A percentile compares a stretch with the other conserved stretches of the same genome.
Evolutionary conservation across 768 basidiomycete genomes (phyloP).

Genomic region (Phylloporus sp.): DNA sequence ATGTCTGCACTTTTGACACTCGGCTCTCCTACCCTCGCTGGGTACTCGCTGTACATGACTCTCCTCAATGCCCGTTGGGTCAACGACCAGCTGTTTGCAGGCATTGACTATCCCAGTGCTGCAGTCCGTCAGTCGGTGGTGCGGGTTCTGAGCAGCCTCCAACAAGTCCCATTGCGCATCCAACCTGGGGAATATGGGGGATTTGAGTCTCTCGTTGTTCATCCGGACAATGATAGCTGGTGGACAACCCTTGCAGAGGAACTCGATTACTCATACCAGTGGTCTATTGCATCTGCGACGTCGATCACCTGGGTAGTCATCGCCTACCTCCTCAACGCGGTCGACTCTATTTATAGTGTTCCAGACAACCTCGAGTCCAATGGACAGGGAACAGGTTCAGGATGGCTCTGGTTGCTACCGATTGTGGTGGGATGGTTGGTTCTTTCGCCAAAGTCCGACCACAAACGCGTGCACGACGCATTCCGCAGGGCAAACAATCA

Average conservation of each 20-base stretch:
- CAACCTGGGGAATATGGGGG: constrained; percentile 15
- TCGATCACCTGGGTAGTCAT: constrained; percentile 43
- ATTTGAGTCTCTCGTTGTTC: constrained; percentile 35
- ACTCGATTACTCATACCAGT: constrained; percentile 39
- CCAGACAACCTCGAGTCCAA: not conserved
- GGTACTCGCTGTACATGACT: constrained; percentile 31
- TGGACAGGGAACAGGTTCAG: constrained; percentile 33
- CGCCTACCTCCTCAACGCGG: constrained; percentile 32
- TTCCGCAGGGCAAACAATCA: constrained; percentile 15
- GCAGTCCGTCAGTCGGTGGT: constrained; percentile 16
- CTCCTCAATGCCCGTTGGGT: constrained; percentile 6
- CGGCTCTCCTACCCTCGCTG: constrained; percentile 44
- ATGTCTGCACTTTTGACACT: constrained; percentile 40
- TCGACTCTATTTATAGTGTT: constrained; percentile 14
- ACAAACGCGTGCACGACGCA: constrained; percentile 22
- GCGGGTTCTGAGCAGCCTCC: constrained; percentile 36
- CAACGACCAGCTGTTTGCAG: constrained; percentile 29
- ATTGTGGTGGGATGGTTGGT: constrained; percentile 40
- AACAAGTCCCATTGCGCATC: constrained; percentile 27
- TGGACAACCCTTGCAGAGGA: constrained; percentile 29
- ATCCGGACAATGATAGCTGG: constrained; percentile 41
- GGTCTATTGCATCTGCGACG: constrained; percentile 37
- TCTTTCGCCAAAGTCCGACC: constrained; percentile 38
- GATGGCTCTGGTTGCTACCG: constrained; percentile 45
- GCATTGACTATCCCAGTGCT: constrained; percentile 22